These are phyloP conservation scores for Saitozyma sp. DNA, from an alignment of 768 basidiomycete genomes.

Conservation along the genomic window DNA sequence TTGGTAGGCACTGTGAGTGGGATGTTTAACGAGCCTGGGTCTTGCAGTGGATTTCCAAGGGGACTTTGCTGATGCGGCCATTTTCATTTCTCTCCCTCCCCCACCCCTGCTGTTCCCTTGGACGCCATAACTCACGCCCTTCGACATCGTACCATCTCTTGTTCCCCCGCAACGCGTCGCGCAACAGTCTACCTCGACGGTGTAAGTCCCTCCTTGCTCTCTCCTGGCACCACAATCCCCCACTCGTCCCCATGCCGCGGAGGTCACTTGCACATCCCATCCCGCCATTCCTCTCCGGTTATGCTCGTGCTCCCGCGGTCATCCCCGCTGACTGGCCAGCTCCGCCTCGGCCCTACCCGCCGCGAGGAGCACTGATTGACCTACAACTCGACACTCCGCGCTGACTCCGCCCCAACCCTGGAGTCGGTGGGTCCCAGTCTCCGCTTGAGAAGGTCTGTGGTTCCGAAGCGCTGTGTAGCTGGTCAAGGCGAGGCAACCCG, in stretches of 20 bases:
- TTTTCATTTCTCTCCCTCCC: slow-evolving; percentile 3
- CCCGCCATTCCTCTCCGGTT: background rate
- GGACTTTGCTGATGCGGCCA: slow-evolving; percentile 2
- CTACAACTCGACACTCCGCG: background rate
- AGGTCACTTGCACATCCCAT: background rate
- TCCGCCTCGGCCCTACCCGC: slow-evolving; percentile 31
- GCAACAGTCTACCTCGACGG: slow-evolving; percentile 42
- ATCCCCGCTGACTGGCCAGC: slow-evolving; percentile 12
- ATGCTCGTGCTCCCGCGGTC: background rate
- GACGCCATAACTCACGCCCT: background rate
- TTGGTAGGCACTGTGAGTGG: slow-evolving; percentile 34
- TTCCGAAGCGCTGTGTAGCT: too few relatives aligned
- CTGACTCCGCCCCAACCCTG: too few relatives aligned
- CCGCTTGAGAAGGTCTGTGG: too few relatives aligned
- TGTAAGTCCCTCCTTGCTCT: slow-evolving; percentile 25
- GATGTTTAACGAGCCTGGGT: too few relatives aligned
- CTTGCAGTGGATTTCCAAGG: background rate
- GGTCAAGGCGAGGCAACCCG: too few relatives aligned
- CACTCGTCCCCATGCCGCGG: background rate
- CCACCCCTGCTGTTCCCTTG: background rate
- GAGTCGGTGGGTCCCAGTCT: too few relatives aligned
- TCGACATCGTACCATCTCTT: background rate
- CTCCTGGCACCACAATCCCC: too few relatives aligned
- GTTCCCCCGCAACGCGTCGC: background rate
- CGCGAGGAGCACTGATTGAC: slow-evolving; percentile 8